A percentile compares a stretch with the other conserved stretches of the same genome.
Conservation (phyloP, 2,329 filamentous ascomycete genomes). For the Penicillium olsonii region DNA sequence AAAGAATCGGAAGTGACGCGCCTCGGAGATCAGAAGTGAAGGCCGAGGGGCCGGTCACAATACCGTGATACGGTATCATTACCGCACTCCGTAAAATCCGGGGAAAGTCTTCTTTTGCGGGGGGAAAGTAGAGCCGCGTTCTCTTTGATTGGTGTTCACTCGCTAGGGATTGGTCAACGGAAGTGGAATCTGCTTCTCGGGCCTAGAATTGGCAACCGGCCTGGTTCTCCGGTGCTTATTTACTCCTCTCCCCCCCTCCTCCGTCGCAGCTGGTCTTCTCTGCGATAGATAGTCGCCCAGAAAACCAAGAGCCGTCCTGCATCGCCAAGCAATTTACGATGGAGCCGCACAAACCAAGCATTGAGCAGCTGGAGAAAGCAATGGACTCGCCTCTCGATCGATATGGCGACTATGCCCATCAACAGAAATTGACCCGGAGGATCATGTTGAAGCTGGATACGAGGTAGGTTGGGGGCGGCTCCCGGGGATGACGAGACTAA, state of each 20-base stretch:
- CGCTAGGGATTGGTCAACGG: background rate
- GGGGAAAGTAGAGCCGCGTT: background rate
- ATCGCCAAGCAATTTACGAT: constrained; percentile 13
- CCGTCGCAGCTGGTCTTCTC: background rate
- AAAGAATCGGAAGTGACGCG: constrained; percentile 7
- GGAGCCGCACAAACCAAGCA: constrained; percentile 20
- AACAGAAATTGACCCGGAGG: constrained; percentile 40
- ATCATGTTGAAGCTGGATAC: constrained; percentile 51
- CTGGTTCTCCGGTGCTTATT: background rate
- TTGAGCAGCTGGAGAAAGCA: constrained; percentile 25
- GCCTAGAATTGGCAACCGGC: constrained; percentile 7
- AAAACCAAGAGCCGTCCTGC: background rate
- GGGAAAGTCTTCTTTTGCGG: constrained; percentile 12
- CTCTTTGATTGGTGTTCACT: background rate
- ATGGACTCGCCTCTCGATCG: constrained; percentile 15
- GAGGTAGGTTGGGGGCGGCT: constrained; percentile 8
- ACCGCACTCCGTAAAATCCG: constrained; percentile 4
- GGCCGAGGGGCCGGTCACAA: background rate
- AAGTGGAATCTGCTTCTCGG: background rate
- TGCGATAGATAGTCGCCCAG: too few species aligned
- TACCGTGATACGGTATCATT: background rate
- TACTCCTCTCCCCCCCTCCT: background rate
- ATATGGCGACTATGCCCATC: constrained; percentile 17
- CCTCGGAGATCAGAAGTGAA: constrained; percentile 11
- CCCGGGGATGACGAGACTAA: background rate